Base-by-base conservation (phyloP, 2,329 filamentous ascomycete genomes). In the Ceratocystis ficicola region DNA sequence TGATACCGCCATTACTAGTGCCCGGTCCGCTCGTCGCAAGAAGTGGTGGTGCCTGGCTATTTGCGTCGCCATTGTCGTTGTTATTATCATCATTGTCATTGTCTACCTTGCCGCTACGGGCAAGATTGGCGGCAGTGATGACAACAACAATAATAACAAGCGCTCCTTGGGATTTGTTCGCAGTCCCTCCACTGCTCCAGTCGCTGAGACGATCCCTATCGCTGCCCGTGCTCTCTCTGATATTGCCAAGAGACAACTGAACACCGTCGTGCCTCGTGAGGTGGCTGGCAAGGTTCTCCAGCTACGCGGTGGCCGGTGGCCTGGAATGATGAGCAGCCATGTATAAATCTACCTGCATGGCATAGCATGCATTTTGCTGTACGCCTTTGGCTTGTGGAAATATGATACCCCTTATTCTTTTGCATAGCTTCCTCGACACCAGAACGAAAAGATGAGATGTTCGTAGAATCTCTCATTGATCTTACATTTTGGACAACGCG, bases 11-110 rank as follows among this genome's bases (percentile, higher is more conserved):
- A 88, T 96, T 69, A 81, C 82, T 68, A 95, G 89, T 70, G 93
- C 93, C 7, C 82, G 87, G 74, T 83, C 85, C 71, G 89, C 88
- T 63, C 83, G 89, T 71, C 89, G 86, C 79, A 95, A 95, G 90
- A 96, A 96, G 88, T 96, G 91, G 92, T 92, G 89, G 74, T 96
- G 91, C 80, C 77, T 96, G 70, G 86, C 87, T 72, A 90, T 96
- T 72, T 78, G 81, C 71, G 80, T 84, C 57, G 73, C 75, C 62
- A 82, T 85, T 63, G 75, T 85, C 57, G 70, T 79, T 64, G 74
- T 85, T 60, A 76, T 84, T 57, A 78, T 79, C 52, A 77, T 81
- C 64, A 73, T 79, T 60, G 78, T 84, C 7, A 77, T 80, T 65
- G 75, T 80, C 63, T 82, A 80, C 70, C 71, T 81, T 17, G 68